Evolutionary conservation across 225 moss, liverwort and hornwort genomes (phyloP), one percentile per base, ranked within the genome.

Genomic region (Sphagnum tenellum): DNA sequence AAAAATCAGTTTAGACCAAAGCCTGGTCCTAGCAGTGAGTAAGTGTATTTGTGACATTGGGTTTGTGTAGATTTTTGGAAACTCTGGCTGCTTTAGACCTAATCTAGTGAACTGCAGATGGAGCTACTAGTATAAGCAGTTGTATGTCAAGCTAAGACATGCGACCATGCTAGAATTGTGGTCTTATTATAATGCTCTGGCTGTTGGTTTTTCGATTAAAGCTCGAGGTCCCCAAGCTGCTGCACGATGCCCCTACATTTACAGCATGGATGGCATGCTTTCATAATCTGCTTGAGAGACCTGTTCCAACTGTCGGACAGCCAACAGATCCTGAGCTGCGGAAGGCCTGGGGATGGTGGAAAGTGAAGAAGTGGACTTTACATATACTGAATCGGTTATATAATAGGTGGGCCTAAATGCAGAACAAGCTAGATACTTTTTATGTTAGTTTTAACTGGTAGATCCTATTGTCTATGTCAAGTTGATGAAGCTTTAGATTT

Each of bases 321-420:
- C 98, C 93, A 50, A 87, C 80, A 46, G 92, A 98, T 69, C 92
- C 96, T 55, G 96, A 98, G 61, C 65, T 73, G 46, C 90, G 96
- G 52, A 98, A 98, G 73, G 87, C 89, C 46, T 98, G 96, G 96
- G 98, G 90, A 75, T 98, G 98, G 98, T 98, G 98, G 98, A 98
- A 98, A 79, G 98, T 98, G 64, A 98, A 98, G 73, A 98, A 98
- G 68, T 98, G 98, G 98, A 90, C 93, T 12, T 76, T 98, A 47
- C 98, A 98, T 60, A 98, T 98, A 53, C 89, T 98, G 90, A 98
- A 98, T 76, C 87, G 98, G 55, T 74, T 98, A 47, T 98, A 98
- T 68, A 93, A 87, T 57, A 90, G 98, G 98, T 90, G 63, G 60
- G 61, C 13, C 14, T 55, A 45, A 12, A 5, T 12, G 12, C 63